Percentiles rank a stretch among this genome's conserved stretches.
These are phyloP conservation scores for Babesia bigemina DNA, from an alignment of 169 alveolate genomes.

Conservation along the genomic window DNA sequence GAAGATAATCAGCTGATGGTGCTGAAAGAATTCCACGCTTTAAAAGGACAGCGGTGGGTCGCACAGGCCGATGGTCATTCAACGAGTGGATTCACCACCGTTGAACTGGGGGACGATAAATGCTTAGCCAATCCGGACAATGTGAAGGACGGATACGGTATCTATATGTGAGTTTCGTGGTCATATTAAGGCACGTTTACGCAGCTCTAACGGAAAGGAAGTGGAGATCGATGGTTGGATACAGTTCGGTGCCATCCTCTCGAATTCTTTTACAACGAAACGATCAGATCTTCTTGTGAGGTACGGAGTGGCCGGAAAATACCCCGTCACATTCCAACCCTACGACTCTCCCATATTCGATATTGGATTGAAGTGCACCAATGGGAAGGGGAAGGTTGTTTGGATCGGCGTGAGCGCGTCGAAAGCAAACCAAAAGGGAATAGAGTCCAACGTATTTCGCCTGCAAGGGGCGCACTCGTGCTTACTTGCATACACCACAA, in stretches of 20 bases:
- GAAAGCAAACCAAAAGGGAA: not conserved
- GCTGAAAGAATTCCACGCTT: not conserved
- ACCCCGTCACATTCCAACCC: conserved; percentile 13
- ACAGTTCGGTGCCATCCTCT: conserved; percentile 25
- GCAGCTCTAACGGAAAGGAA: conserved; percentile 4
- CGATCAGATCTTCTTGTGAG: not conserved
- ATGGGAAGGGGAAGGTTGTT: not conserved
- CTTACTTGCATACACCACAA: conserved; percentile 8
- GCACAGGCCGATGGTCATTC: not conserved
- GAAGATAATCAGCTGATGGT: not conserved
- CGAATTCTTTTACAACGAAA: not conserved
- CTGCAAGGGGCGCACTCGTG: not conserved
- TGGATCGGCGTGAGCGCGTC: conserved; percentile 30
- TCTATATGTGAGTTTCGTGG: conserved; percentile 1
- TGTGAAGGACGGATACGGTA: not conserved
- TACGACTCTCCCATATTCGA: conserved; percentile 8
- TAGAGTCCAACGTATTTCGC: conserved; percentile 6
- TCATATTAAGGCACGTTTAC: not conserved
- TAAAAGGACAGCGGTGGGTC: conserved; percentile 3
- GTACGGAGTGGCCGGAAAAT: not conserved
- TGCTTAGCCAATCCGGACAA: conserved; percentile 8
- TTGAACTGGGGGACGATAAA: not conserved
- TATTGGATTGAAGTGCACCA: conserved; percentile 13
- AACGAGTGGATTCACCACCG: not conserved
- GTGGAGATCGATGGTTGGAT: conserved; percentile 10